Conservation (phyloP, 768 basidiomycete genomes). For the Amanita molliuscula region DNA sequence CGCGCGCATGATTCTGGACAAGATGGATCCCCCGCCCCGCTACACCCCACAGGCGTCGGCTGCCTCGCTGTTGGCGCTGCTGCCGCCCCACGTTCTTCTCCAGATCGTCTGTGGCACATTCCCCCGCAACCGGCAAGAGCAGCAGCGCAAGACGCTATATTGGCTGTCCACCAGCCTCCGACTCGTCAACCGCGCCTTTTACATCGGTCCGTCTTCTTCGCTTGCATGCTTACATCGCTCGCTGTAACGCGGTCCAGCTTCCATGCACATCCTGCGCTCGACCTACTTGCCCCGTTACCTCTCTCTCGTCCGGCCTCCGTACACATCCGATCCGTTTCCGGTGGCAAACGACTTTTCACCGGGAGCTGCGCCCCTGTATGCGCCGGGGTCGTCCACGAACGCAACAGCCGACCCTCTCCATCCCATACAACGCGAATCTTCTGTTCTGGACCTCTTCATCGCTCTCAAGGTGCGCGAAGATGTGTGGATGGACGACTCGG, state of each 20-base stretch:
- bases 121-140: slow-evolving; percentile 34
- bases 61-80: slow-evolving; percentile 15
- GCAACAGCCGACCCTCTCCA: slow-evolving; percentile 20
- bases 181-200: slow-evolving; percentile 55
- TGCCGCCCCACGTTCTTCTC: slow-evolving; percentile 59
- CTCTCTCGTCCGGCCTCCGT: slow-evolving; percentile 52
- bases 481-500: slow-evolving; percentile 62
- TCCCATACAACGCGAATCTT: slow-evolving; percentile 61
- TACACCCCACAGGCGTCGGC: slow-evolving; percentile 7
- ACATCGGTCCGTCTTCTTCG: slow-evolving; percentile 38
- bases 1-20: slow-evolving; percentile 4
- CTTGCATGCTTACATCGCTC: background rate
- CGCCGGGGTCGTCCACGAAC: slow-evolving; percentile 13
- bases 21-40: slow-evolving; percentile 5
- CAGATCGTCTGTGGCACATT: slow-evolving; percentile 61
- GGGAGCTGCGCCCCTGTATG: slow-evolving; percentile 12
- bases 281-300: slow-evolving; percentile 62
- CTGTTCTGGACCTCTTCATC: slow-evolving; percentile 69
- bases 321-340: slow-evolving; percentile 76
- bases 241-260: slow-evolving; percentile 30
- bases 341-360: slow-evolving; percentile 14
- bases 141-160: slow-evolving; percentile 56
- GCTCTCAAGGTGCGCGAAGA: slow-evolving; percentile 74
- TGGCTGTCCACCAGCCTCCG: slow-evolving; percentile 60
- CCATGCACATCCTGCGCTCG: slow-evolving; percentile 74